Evolutionary conservation across 1,284 basidiomycete genomes (phyloP).

Genomic region (Calocybe gambosa): DNA sequence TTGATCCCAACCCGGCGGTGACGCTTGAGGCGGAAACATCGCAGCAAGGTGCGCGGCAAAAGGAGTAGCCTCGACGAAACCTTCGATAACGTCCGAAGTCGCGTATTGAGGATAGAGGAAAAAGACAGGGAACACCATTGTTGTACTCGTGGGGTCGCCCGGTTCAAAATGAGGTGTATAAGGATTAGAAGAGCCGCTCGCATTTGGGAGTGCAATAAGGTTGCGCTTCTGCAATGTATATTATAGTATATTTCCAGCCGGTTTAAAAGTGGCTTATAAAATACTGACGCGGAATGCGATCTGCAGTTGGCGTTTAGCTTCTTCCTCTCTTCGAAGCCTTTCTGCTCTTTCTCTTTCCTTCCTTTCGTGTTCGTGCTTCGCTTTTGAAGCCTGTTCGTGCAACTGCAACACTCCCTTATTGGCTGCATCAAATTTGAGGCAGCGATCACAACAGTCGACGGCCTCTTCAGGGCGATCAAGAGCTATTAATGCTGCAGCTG

Average conservation of each 20-base stretch:
- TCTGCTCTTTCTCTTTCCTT: conserved; percentile 46
- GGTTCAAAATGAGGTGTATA: conserved; percentile 60
- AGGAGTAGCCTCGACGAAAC: conserved; percentile 82
- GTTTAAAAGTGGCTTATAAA: neutral
- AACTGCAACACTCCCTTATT: conserved; percentile 47
- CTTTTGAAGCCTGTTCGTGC: conserved; percentile 39
- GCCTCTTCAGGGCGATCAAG: conserved; percentile 76
- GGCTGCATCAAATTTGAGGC: conserved; percentile 50
- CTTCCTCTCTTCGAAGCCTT: conserved; percentile 39
- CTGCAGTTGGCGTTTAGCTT: conserved; percentile 42
- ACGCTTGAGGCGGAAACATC: conserved; percentile 74
- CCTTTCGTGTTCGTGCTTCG: conserved; percentile 44
- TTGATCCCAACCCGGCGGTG: conserved; percentile 72
- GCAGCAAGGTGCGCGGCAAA: conserved; percentile 73
- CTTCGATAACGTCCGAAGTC: conserved; percentile 82
- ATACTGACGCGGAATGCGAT: conserved; percentile 56
- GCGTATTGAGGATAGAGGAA: conserved; percentile 90
- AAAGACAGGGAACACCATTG: conserved; percentile 83
- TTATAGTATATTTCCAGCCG: conserved; percentile 1
- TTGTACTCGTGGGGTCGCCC: conserved; percentile 45
- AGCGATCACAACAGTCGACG: conserved; percentile 70
- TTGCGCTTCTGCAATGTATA: conserved; percentile 51
- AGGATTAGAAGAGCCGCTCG: conserved; percentile 48
- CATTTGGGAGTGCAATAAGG: conserved; percentile 52
- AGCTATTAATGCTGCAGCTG: conserved; percentile 66